phyloP scores from a whole-genome alignment of 805 yeast genomes.

The Huiozyma sinensis region DNA sequence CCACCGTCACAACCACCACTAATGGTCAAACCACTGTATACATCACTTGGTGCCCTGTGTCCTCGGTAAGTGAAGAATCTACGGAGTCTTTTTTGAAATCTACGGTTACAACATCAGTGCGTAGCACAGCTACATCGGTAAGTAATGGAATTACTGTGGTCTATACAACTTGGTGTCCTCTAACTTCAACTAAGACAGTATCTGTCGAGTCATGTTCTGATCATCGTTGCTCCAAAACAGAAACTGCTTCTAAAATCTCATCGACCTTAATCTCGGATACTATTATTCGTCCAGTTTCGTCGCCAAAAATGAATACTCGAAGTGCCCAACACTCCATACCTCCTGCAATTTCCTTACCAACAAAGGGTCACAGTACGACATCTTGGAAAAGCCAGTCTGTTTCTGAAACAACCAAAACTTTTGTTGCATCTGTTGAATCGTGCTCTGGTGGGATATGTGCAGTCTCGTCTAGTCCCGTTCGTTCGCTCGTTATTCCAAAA shows the following conservation, averaged over 20 bases:
- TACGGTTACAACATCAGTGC: constrained; percentile 1
- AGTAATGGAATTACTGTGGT: constrained; percentile 10
- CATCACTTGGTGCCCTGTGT: constrained; percentile 34
- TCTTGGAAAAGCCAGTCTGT: too few relatives aligned
- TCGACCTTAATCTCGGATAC: too few relatives aligned
- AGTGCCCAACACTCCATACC: too few relatives aligned
- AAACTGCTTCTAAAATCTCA: not conserved
- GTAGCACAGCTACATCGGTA: constrained; percentile 2
- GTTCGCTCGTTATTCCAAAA: too few relatives aligned
- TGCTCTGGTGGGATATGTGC: too few relatives aligned
- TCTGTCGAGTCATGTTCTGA: constrained; percentile 7
- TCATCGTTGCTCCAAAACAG: constrained; percentile 1
- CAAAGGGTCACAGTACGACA: too few relatives aligned
- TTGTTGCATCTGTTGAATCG: too few relatives aligned
- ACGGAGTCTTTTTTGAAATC: not conserved
- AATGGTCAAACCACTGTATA: constrained; percentile 28
- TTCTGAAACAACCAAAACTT: too few relatives aligned
- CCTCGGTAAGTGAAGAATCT: not conserved
- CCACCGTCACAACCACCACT: constrained; percentile 25
- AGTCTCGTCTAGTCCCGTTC: too few relatives aligned
- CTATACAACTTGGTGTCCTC: constrained; percentile 35
- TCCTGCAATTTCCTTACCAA: too few relatives aligned
- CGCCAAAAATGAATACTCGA: too few relatives aligned
- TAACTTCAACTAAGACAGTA: not conserved
- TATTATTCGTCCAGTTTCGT: too few relatives aligned